These are phyloP conservation scores for Pseudotulostoma volvatum DNA, from an alignment of 495 filamentous ascomycete genomes.

Conservation along the genomic window DNA sequence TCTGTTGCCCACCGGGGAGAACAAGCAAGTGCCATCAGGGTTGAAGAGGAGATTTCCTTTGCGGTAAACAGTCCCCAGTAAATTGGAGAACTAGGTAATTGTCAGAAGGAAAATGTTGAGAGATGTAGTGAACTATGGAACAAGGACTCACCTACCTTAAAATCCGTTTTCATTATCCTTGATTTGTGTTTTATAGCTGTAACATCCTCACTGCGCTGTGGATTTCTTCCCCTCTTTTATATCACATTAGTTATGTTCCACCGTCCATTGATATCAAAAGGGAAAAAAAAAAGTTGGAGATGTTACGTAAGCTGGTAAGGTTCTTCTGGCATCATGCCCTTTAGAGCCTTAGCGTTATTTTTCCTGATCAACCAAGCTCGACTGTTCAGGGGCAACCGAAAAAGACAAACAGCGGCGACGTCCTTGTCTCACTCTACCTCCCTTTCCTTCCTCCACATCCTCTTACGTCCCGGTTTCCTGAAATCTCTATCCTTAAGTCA, in stretches of 20 bases:
- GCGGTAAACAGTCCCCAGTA: conserved; percentile 93
- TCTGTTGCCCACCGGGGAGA: conserved; percentile 93
- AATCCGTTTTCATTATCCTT: conserved; percentile 82
- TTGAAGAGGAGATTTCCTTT: conserved; percentile 94
- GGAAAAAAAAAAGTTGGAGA: too few relatives aligned
- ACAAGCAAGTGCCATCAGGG: conserved; percentile 85
- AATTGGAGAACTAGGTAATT: conserved; percentile 71
- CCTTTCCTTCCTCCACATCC: conserved; percentile 1
- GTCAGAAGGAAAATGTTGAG: conserved; percentile 1
- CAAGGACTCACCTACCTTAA: conserved; percentile 42
- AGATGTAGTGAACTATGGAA: neutral
- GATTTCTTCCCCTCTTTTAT: neutral
- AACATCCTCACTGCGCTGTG: neutral
- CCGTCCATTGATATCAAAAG: too few relatives aligned
- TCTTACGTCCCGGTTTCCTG: neutral
- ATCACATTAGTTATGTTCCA: too few relatives aligned
- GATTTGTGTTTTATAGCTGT: too few relatives aligned
- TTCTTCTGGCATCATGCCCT: too few relatives aligned
- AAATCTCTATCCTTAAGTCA: neutral
- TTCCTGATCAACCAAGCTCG: too few relatives aligned
- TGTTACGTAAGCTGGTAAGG: too few relatives aligned
- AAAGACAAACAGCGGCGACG: too few relatives aligned
- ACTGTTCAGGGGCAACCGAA: conserved; percentile 4
- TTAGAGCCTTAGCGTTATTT: too few relatives aligned
- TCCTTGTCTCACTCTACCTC: conserved; percentile 1